Evolutionary conservation across 352 stramenopile species (phyloP).

Genomic region (Phytophthora sansomeana): DNA sequence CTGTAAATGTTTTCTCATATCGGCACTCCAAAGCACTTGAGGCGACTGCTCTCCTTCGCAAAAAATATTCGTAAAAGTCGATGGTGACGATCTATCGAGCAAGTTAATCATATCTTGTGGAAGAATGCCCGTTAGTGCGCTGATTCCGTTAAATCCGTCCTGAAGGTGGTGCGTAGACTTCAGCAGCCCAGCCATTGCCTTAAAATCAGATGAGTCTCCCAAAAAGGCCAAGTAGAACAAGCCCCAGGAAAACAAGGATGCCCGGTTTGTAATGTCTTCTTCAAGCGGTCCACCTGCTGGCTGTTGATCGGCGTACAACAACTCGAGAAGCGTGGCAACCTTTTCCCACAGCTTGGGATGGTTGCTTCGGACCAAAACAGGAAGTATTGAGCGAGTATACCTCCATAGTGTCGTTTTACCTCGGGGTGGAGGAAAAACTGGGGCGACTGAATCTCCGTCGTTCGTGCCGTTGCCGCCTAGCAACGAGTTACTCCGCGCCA

Average conservation of each 20-base stretch:
- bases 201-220: constrained; percentile 54
- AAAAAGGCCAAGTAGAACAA: constrained; percentile 84
- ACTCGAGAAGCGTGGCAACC: constrained; percentile 65
- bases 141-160: constrained; percentile 57
- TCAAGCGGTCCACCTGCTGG: constrained; percentile 28
- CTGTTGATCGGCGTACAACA: constrained; percentile 57
- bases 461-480: constrained; percentile 25
- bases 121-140: constrained; percentile 87
- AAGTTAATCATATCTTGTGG: constrained; percentile 92
- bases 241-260: constrained; percentile 66
- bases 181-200: constrained; percentile 65
- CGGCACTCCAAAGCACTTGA: constrained; percentile 94
- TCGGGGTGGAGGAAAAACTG: constrained; percentile 67
- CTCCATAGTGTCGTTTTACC: constrained; percentile 61
- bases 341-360: constrained; percentile 65
- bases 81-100: constrained; percentile 79
- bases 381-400: constrained; percentile 56
- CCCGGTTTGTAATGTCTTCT: constrained; percentile 46
- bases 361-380: constrained; percentile 58
- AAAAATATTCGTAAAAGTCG: constrained; percentile 92
- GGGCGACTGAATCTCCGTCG: constrained; percentile 18
- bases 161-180: constrained; percentile 76
- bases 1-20: constrained; percentile 92
- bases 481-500: constrained; percentile 74
- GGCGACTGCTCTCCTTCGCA: constrained; percentile 86